A percentile compares a stretch with the other conserved stretches of the same genome.
These are phyloP conservation scores for Pseudocercospora pini-densiflorae DNA, from an alignment of 2,329 filamentous ascomycete genomes.

Conservation along the genomic window DNA sequence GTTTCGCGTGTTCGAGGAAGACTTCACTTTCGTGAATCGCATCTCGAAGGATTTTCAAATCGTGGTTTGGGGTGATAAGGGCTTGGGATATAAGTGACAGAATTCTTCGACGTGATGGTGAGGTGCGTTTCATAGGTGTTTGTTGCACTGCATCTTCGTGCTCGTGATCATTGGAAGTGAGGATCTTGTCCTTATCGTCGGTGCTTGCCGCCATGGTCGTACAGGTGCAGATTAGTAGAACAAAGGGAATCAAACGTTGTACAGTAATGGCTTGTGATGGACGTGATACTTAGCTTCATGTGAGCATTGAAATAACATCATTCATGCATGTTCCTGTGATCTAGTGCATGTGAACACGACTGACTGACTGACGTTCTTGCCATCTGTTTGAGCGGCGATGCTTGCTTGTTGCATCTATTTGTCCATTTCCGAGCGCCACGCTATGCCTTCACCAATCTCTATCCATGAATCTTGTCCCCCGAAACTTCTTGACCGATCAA, in stretches of 20 bases:
- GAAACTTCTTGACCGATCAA: background rate
- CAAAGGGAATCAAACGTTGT: background rate
- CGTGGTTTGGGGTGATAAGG: background rate
- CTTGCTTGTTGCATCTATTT: constrained; percentile 6
- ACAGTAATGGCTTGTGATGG: background rate
- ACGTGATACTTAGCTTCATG: background rate
- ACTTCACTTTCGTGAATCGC: constrained; percentile 7
- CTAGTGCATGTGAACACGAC: constrained; percentile 6
- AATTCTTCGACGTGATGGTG: background rate
- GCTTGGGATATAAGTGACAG: background rate
- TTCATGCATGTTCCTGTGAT: background rate
- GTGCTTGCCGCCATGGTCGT: background rate
- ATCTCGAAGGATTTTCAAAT: background rate
- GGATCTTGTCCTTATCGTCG: background rate
- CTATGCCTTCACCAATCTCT: constrained; percentile 10
- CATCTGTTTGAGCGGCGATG: constrained; percentile 9
- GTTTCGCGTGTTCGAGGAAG: constrained; percentile 7
- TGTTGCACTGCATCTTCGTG: background rate
- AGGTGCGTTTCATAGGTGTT: background rate
- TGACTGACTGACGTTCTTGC: background rate
- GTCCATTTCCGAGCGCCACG: constrained; percentile 7
- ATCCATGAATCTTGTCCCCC: background rate
- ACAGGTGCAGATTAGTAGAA: background rate
- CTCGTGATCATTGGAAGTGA: background rate
- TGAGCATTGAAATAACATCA: background rate